Base-by-base conservation (phyloP, 768 basidiomycete genomes). In the Gautieria morchelliformis region DNA sequence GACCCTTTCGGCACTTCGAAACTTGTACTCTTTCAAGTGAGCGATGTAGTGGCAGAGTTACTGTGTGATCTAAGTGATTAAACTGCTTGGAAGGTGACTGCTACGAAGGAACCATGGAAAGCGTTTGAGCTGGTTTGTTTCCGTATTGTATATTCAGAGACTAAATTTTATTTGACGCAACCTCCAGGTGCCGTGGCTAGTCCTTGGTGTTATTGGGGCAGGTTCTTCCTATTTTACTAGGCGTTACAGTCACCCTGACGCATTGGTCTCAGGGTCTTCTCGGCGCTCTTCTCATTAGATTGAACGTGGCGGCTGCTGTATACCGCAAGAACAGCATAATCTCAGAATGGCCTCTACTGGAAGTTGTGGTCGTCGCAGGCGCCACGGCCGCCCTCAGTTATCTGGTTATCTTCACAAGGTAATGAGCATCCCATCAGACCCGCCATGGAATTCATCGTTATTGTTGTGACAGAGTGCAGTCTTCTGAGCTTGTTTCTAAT, bases 1-100 rank as follows among this genome's bases (percentile, higher is more conserved):
- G 85, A 93, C 64, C 92, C 92, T 0, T 93, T 93, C 66, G 84
- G 85, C 35, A 90, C 86, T 12, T 82, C 86, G 20, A 91, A 91
- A 64, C 77, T 93, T 19, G 89, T 92, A 8, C 73, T 92, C 30
- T 89, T 89, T 65, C 81, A 85, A 67, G 86, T 85, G 58, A 52
- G 70, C 51, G 35, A 22, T 55, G 15, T 44, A 5, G 3, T n/a
- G 17, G 46, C 5, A 20, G 7, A n/a, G 14, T 30, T 53, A 4
- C 24, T 2, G 17, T 14, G 20, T 41, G 44, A 35, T 22, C 19
- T 24, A 32, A 9, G 17, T 40, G 12, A 20, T 62, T 14, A 41
- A n/a, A 35, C 17, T 52, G 9, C 20, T 35, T 40, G 11, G 17
- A 58, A 82, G 80, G 80, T 84, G 15, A 84, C 82, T 1, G 80